Base-by-base conservation (phyloP, 1,139 yeast genomes). In the Taiozyma sp. region DNA sequence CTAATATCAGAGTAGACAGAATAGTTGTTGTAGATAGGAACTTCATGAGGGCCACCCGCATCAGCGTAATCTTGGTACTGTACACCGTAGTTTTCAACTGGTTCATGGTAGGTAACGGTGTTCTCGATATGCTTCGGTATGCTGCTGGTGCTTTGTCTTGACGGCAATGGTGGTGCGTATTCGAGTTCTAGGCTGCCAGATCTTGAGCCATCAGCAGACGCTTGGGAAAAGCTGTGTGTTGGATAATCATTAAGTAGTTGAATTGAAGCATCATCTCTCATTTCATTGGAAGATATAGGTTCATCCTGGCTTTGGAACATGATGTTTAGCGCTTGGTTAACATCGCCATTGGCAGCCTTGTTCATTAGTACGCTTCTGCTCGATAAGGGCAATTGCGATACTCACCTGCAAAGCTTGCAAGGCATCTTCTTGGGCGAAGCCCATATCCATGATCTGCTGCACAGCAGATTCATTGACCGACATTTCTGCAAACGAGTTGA, bases 381-480 rank as follows among this genome's bases (percentile, higher is more conserved):
- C 74, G 9, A 38, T 4, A 19, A 16, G 8, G 3, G 10, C 24
- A 22, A 38, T 38, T 4, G 24, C 24, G 14, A 9, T 38, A 50
- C 65, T 22, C 46, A 68, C 69, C 46, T 62, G 54, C 38, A 70
- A 55, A 1, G 73, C 74, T 13, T 53, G 48, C 12, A 56, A 45
- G 8, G 73, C 73, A 30, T 63, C 65, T 2, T 73, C 78, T 7
- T 67, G 69, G 53, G 76, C 64, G 63, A 84, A 78, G 34, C 90
- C 91, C 90, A 84, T 84, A 51, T 79, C 87, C 48, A 71, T 68
- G 53, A 84, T 74, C 60, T 71, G 74, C 36, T 56, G 58, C 24
- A 75, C 62, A 24, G 58, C 49, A 48, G 53, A 45, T 19, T 48
- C 45, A 24, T 30, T 48, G 32, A 44, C 42, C 9, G 48, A 24